Percentiles rank a stretch among this genome's conserved stretches.
These are phyloP conservation scores for Cyberlindnera veronae DNA, from an alignment of 805 yeast species.

Conservation along the genomic window DNA sequence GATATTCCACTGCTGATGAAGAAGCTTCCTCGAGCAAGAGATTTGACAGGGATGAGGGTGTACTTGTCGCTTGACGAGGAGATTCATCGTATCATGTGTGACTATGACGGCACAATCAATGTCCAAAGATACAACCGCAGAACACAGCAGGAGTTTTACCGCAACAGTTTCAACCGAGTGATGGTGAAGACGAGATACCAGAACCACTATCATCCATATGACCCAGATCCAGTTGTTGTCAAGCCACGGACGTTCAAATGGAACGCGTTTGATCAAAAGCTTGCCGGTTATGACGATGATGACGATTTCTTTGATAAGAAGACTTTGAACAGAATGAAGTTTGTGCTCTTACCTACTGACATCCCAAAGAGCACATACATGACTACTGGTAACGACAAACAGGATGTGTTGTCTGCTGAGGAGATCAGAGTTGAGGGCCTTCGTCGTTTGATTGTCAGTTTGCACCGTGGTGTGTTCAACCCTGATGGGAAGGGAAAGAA, in stretches of 20 bases:
- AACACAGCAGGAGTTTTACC: conserved; percentile 29
- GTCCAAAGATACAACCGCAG: conserved; percentile 68
- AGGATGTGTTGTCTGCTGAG: conserved; percentile 70
- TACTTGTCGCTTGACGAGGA: conserved; percentile 79
- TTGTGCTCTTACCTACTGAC: conserved; percentile 81
- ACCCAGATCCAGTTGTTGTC: conserved; percentile 51
- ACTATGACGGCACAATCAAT: conserved; percentile 64
- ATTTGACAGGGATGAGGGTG: conserved; percentile 56
- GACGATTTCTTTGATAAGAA: conserved; percentile 54
- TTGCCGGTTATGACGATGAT: conserved; percentile 90
- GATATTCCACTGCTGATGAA: conserved; percentile 54
- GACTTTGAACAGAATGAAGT: conserved; percentile 61
- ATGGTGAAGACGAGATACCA: conserved; percentile 78
- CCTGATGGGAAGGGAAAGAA: conserved; percentile 37
- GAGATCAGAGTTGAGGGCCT: conserved; percentile 93
- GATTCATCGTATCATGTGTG: conserved; percentile 79
- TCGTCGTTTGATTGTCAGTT: conserved; percentile 57
- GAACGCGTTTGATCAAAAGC: conserved; percentile 85
- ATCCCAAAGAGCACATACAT: conserved; percentile 48
- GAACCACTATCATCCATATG: conserved; percentile 54
- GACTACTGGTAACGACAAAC: conserved; percentile 37
- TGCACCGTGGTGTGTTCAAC: conserved; percentile 54
- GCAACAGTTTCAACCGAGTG: conserved; percentile 43
- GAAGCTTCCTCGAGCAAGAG: conserved; percentile 43
- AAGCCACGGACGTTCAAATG: conserved; percentile 65